phyloP scores from a whole-genome alignment of 2,329 filamentous ascomycete genomes.

The Samsoniella hepiali region DNA sequence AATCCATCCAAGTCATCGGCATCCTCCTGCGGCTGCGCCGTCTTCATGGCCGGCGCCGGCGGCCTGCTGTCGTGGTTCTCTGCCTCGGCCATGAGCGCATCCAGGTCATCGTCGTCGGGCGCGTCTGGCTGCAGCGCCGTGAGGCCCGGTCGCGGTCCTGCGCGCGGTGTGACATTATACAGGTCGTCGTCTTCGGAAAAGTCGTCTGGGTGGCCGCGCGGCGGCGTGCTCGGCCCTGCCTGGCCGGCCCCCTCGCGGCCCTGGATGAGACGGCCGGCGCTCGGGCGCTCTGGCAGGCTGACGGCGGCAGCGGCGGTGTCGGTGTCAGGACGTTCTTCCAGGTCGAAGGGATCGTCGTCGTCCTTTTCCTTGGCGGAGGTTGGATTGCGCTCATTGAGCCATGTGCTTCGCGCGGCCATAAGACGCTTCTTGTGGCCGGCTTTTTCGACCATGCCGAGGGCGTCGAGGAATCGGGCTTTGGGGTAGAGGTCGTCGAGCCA shows the following conservation, averaged over 20 bases:
- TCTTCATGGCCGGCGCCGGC: not conserved
- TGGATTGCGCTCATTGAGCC: constrained; percentile 76
- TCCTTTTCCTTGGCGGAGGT: constrained; percentile 36
- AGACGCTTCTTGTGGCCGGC: constrained; percentile 80
- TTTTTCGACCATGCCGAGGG: constrained; percentile 86
- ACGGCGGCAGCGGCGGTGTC: constrained; percentile 11
- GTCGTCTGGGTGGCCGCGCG: constrained; percentile 32
- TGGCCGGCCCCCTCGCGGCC: constrained; percentile 24
- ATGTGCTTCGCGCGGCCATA: constrained; percentile 70
- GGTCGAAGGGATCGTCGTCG: constrained; percentile 25
- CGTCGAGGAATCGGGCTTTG: constrained; percentile 90
- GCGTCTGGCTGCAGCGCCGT: constrained; percentile 24
- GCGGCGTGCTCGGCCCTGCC: constrained; percentile 23
- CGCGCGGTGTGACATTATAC: constrained; percentile 52
- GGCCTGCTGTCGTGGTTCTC: constrained; percentile 26
- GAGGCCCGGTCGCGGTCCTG: constrained; percentile 22
- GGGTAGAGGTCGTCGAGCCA: constrained; percentile 98
- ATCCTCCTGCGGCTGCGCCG: constrained; percentile 31
- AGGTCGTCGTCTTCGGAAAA: constrained; percentile 48
- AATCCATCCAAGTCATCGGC: constrained; percentile 51
- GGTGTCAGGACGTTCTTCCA: not conserved
- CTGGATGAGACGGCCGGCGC: constrained; percentile 14
- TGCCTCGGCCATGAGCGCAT: constrained; percentile 52
- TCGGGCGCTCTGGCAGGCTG: constrained; percentile 27
- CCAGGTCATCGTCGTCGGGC: constrained; percentile 49